Conservation (phyloP, 805 yeast species). For the Candida hispaniensis region DNA sequence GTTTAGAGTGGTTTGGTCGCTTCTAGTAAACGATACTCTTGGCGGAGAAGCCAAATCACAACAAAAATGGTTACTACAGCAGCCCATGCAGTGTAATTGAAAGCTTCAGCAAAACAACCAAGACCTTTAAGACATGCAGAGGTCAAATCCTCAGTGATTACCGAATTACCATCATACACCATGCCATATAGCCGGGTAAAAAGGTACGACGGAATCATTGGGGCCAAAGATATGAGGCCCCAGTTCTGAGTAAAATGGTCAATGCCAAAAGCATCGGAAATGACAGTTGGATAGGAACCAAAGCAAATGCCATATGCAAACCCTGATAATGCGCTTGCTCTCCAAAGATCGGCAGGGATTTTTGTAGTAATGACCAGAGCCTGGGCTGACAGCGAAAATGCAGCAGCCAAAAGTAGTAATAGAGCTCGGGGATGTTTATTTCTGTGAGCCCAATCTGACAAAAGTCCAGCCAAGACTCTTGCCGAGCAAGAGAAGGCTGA, state of each 20-base stretch:
- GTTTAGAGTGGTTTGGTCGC: neutral
- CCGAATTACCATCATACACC: conserved; percentile 43
- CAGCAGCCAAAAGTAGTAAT: conserved; percentile 44
- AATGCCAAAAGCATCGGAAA: conserved; percentile 67
- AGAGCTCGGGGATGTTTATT: conserved; percentile 40
- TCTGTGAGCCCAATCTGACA: conserved; percentile 49
- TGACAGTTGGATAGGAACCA: conserved; percentile 63
- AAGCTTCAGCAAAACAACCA: conserved; percentile 21
- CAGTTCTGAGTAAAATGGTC: conserved; percentile 56
- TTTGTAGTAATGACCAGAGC: conserved; percentile 34
- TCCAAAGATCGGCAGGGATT: conserved; percentile 34
- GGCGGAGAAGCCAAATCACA: conserved; percentile 10
- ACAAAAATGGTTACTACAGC: conserved; percentile 5
- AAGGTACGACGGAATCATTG: conserved; percentile 48
- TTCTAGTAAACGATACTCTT: conserved; percentile 12
- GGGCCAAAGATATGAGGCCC: conserved; percentile 61
- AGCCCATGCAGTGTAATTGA: conserved; percentile 13
- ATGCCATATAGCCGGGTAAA: conserved; percentile 55
- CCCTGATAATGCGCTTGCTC: conserved; percentile 50
- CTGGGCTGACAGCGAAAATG: conserved; percentile 42
- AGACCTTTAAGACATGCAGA: conserved; percentile 20
- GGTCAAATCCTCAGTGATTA: conserved; percentile 20
- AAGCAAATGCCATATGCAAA: conserved; percentile 63
- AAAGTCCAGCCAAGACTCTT: conserved; percentile 49
- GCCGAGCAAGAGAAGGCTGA: conserved; percentile 61